Percentiles rank a stretch among this genome's conserved stretches.
phyloP scores from a whole-genome alignment of 2,329 filamentous ascomycete genomes.

The Hymenoscyphus salicellus region DNA sequence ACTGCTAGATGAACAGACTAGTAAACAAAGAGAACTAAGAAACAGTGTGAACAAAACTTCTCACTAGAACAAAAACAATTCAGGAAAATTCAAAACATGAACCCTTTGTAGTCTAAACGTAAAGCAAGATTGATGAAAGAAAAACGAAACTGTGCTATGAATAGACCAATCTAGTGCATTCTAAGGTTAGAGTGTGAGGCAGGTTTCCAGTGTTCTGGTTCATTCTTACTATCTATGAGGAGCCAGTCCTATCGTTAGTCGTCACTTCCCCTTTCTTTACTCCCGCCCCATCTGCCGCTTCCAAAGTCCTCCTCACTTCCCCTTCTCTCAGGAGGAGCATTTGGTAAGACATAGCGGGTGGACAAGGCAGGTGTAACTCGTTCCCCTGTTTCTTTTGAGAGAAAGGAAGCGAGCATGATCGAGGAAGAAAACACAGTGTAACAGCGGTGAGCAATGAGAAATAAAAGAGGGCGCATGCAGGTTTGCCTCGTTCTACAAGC shows the following conservation, averaged over 20 bases:
- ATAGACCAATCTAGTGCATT: not conserved
- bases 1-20: conserved; percentile 26
- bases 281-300: too few relatives aligned
- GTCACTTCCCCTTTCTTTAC: too few relatives aligned
- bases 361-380: not conserved
- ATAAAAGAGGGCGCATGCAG: not conserved
- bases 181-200: not conserved
- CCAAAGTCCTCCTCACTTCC: too few relatives aligned
- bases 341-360: not conserved
- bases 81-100: not conserved
- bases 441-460: not conserved
- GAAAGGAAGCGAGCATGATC: not conserved
- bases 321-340: too few relatives aligned
- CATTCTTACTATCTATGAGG: too few relatives aligned
- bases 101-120: not conserved
- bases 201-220: not conserved
- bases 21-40: not conserved
- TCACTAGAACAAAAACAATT: not conserved
- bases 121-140: not conserved
- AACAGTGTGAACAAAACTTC: not conserved
- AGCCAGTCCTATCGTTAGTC: too few relatives aligned
- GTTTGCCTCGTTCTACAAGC: conserved; percentile 1
- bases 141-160: not conserved
- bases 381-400: not conserved
- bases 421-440: not conserved